phyloP scores from a whole-genome alignment of 176 grass and related monocot species.

The Aegilops bicornis region DNA sequence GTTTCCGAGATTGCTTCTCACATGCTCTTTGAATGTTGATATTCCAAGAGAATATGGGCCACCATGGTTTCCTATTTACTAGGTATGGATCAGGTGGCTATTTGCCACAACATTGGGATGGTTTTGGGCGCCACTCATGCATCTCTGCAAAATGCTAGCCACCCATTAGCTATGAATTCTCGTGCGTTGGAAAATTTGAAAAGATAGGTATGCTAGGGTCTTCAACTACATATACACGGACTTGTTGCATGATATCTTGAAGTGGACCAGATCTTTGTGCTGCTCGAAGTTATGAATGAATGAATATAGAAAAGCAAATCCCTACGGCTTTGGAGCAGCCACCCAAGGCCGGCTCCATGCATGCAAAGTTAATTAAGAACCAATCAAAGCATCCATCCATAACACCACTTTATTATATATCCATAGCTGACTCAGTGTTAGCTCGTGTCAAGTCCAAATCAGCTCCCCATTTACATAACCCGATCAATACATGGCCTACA shows the following conservation, averaged over 20 bases:
- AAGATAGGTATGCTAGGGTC: too few relatives aligned
- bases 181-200: too few relatives aligned
- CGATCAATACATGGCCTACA: background rate
- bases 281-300: background rate
- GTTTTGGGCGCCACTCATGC: too few relatives aligned
- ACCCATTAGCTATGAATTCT: too few relatives aligned
- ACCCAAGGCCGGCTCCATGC: background rate
- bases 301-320: slow-evolving; percentile 20
- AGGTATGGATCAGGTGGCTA: too few relatives aligned
- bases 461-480: slow-evolving; percentile 7
- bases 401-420: background rate
- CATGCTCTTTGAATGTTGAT: too few relatives aligned
- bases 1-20: too few relatives aligned
- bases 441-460: slow-evolving; percentile 47
- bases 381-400: slow-evolving; percentile 30
- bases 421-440: slow-evolving; percentile 17
- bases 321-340: slow-evolving; percentile 12
- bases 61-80: too few relatives aligned
- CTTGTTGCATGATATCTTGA: background rate
- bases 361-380: slow-evolving; percentile 33
- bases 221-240: background rate
- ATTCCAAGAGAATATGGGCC: too few relatives aligned
- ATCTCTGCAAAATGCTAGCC: too few relatives aligned
- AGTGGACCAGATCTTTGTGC: slow-evolving; percentile 5
- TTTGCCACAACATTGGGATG: too few relatives aligned